phyloP scores from a whole-genome alignment of 1,139 yeast species.

The Taiozyma sp. region DNA sequence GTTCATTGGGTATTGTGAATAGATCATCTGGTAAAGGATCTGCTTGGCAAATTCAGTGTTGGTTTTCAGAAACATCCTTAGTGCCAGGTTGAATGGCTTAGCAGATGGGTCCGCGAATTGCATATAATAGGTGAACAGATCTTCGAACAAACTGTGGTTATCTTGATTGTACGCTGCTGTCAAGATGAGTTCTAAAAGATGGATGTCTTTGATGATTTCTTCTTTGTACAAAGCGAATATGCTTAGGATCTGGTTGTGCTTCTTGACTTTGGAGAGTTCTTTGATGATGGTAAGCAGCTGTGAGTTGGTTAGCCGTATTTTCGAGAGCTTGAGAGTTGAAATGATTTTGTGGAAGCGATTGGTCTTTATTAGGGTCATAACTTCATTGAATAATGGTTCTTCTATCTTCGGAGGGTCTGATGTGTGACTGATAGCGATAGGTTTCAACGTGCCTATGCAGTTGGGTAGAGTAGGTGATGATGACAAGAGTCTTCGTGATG shows the following conservation, averaged over 20 bases:
- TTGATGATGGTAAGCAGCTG: background rate
- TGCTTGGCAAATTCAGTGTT: conserved; percentile 23
- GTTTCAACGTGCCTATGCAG: background rate
- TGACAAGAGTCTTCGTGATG: background rate
- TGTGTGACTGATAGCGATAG: background rate
- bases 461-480: background rate
- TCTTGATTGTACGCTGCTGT: conserved; percentile 5
- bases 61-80: conserved; percentile 16
- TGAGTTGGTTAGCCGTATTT: background rate
- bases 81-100: conserved; percentile 17
- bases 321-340: background rate
- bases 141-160: conserved; percentile 16
- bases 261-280: conserved; percentile 5
- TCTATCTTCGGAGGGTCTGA: background rate
- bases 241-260: conserved; percentile 5
- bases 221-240: conserved; percentile 6
- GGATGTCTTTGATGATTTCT: conserved; percentile 3
- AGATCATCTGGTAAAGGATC: conserved; percentile 22
- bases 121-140: conserved; percentile 15
- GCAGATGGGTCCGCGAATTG: conserved; percentile 11
- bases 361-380: background rate
- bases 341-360: background rate
- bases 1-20: conserved; percentile 20
- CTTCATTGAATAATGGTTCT: background rate
- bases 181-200: conserved; percentile 6